phyloP scores from a whole-genome alignment of 2,329 filamentous ascomycete species.

The Fonsecaea erecta region DNA sequence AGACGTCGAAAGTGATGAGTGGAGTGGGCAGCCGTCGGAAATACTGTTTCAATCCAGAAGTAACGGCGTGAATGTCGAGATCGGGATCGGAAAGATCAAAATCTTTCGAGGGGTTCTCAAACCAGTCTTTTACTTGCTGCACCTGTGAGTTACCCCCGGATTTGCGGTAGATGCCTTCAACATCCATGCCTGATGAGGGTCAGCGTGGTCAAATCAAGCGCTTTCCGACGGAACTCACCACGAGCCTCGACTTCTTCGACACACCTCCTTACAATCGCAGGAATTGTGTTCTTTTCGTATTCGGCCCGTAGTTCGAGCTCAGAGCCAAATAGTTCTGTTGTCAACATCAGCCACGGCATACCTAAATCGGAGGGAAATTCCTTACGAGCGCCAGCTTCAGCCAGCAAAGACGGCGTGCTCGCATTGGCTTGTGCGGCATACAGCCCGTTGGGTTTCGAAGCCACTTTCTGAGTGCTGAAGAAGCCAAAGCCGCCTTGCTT shows the following conservation, averaged over 20 bases:
- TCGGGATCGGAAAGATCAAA: slow-evolving; percentile 93
- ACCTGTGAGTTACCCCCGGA: slow-evolving; percentile 91
- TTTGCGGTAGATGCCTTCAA: slow-evolving; percentile 97
- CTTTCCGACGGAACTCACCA: slow-evolving; percentile 53
- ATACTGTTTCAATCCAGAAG: slow-evolving; percentile 94
- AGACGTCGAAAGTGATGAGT: slow-evolving; percentile 88
- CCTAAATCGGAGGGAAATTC: slow-evolving; percentile 8
- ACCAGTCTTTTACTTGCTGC: slow-evolving; percentile 86
- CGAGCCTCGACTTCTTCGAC: slow-evolving; percentile 95
- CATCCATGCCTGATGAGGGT: slow-evolving; percentile 70
- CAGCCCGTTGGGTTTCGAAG: slow-evolving; percentile 40
- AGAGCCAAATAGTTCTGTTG: slow-evolving; percentile 76
- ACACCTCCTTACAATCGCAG: slow-evolving; percentile 86
- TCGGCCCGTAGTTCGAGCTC: slow-evolving; percentile 85
- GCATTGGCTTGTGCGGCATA: slow-evolving; percentile 49
- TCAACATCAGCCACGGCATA: slow-evolving; percentile 19
- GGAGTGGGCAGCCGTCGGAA: slow-evolving; percentile 91
- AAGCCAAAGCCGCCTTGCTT: slow-evolving; percentile 70
- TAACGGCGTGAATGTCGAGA: slow-evolving; percentile 94
- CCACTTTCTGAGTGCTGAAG: slow-evolving; percentile 61
- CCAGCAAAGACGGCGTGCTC: slow-evolving; percentile 48
- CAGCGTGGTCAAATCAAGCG: slow-evolving; percentile 19
- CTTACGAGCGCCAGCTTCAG: slow-evolving; percentile 48
- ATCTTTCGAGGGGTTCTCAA: slow-evolving; percentile 75
- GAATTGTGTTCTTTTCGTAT: slow-evolving; percentile 85